Evolutionary conservation across 2,329 filamentous ascomycete genomes (phyloP), one percentile per base, ranked within the genome.

Genomic region (Scortechinia acanthostroma): DNA sequence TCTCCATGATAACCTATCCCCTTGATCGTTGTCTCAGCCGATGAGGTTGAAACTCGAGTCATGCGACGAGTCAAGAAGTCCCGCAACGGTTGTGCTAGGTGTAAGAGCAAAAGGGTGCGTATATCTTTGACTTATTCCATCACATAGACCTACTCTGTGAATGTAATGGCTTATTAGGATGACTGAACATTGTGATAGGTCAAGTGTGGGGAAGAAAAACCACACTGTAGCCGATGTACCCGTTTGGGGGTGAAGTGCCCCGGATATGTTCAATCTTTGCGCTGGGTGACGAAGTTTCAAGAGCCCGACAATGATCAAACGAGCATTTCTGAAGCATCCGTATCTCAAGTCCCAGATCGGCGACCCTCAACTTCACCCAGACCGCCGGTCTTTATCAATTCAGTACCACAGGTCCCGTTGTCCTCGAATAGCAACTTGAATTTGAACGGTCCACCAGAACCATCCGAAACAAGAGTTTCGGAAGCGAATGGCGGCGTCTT

Each of bases 41-140:
- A n/a, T n/a, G n/a, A n/a, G n/a, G n/a, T n/a, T n/a, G n/a, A n/a
- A n/a, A n/a, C n/a, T n/a, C n/a, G n/a, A 23, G 21, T 21, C 19
- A 65, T 65, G 62, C 57, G 61, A 43, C 55, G 62, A 47, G 62
- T 65, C 30, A 65, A 63, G 52, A 65, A 65, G 46, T 65, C 61
- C 43, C 59, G 62, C n/a, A 63, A 64, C 46, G 62, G 62, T 4
- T 65, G 62, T 52, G 58, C 59, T n/a, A 56, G 61, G 37, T 65
- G 62, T 52, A 65, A 65, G 52, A 63, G 59, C 53, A 64, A 64
- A 56, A 55, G 62, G 46, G 62, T 64, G 14, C 46, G 53, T 54
- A 6, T 40, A 6, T 10, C 17, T n/a, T 10, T n/a, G n/a, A 30
- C n/a, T 30, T 30, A 10, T 30, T 30, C 10, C 25, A 10, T n/a